A percentile compares a stretch with the other conserved stretches of the same genome.
phyloP scores from a whole-genome alignment of 768 basidiomycete species.

The Termitomyces sp. region DNA sequence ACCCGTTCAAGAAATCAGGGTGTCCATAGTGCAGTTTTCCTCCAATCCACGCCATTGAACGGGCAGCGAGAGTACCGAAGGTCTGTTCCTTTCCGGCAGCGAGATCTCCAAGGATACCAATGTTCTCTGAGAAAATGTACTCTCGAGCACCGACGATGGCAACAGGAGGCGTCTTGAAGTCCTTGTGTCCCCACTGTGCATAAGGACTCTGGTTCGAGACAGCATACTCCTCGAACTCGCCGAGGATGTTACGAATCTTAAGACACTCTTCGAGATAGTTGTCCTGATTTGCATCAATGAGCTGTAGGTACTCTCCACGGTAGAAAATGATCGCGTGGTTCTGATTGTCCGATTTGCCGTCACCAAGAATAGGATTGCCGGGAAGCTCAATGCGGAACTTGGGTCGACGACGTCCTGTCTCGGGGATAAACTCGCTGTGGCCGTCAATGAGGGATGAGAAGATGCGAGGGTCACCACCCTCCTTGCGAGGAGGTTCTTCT shows the following conservation, averaged over 20 bases:
- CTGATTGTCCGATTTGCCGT: constrained; percentile 99
- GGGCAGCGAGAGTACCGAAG: constrained; percentile 95
- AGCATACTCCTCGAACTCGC: constrained; percentile 93
- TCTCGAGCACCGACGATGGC: constrained; percentile 98
- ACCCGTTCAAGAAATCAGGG: constrained; percentile 96
- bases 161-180: constrained; percentile 85
- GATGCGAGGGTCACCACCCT: constrained; percentile 91
- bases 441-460: constrained; percentile 98
- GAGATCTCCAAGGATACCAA: constrained; percentile 96
- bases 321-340: constrained; percentile 99
- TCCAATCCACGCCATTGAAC: constrained; percentile 95
- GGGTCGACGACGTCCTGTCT: constrained; percentile 84
- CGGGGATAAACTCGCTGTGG: constrained; percentile 91
- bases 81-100: constrained; percentile 99
- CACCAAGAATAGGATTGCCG: constrained; percentile 97
- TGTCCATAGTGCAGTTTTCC: constrained; percentile 99
- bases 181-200: constrained; percentile 83
- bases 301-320: constrained; percentile 97
- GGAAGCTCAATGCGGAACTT: constrained; percentile 99
- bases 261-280: constrained; percentile 99
- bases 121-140: constrained; percentile 99
- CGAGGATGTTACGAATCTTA: constrained; percentile 97
- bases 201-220: constrained; percentile 90
- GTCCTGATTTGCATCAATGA: constrained; percentile 99
- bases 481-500: constrained; percentile 90